A percentile compares a stretch with the other conserved stretches of the same genome.
Evolutionary conservation across 352 stramenopile species (phyloP).

Genomic region (Pythium plurisporium): DNA sequence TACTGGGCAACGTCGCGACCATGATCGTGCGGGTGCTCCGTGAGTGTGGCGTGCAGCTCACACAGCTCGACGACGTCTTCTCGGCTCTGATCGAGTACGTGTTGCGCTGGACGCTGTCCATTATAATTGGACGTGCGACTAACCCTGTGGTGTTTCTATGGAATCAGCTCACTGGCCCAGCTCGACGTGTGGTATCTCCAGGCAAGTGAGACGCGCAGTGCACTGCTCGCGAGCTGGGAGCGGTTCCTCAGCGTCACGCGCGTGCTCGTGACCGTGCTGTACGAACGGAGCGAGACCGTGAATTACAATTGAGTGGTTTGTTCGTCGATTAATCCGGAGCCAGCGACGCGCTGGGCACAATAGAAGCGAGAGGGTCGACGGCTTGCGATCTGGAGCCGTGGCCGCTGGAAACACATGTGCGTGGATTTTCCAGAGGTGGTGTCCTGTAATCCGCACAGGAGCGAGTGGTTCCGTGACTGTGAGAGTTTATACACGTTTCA

Average conservation of each 20-base stretch:
- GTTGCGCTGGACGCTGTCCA: not conserved
- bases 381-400: too few relatives aligned
- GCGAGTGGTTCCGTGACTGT: too few relatives aligned
- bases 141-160: not conserved
- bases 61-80: constrained; percentile 54
- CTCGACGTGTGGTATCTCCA: constrained; percentile 77
- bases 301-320: too few relatives aligned
- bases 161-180: constrained; percentile 34
- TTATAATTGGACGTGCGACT: not conserved
- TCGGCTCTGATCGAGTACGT: constrained; percentile 59
- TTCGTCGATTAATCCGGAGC: too few relatives aligned
- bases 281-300: constrained; percentile 43
- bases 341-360: too few relatives aligned
- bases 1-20: constrained; percentile 59
- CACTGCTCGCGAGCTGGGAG: constrained; percentile 66
- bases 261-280: constrained; percentile 44
- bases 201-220: constrained; percentile 44
- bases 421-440: too few relatives aligned
- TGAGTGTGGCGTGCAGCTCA: constrained; percentile 38
- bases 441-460: too few relatives aligned
- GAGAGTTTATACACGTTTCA: too few relatives aligned
- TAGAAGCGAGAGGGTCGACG: too few relatives aligned
- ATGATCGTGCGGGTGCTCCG: constrained; percentile 57
- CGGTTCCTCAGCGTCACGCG: constrained; percentile 65
- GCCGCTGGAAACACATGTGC: too few relatives aligned